Base-by-base conservation (phyloP, 164 flowering plant genomes). In the Piper betle region DNA sequence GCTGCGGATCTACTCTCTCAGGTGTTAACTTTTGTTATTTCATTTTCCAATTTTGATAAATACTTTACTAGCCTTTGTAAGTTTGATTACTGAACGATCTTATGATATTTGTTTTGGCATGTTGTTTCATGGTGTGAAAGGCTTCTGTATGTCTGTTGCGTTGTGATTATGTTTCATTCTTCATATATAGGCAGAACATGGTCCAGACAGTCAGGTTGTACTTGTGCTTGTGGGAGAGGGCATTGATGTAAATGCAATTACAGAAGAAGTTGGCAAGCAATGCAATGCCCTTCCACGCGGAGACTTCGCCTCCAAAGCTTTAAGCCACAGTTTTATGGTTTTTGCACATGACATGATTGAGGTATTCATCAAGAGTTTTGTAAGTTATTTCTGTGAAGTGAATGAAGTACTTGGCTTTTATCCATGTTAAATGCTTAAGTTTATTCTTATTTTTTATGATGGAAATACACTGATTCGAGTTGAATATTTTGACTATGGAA, bases 151-250 rank as follows among this genome's bases (percentile, higher is more conserved):
- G 10, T 13, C 54, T 53, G 55, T 53, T 4, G 2, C 19, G n/a
- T 18, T 13, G 4, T 25, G 12, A 39, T 4, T 10, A 8, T 55
- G 58, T 60, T 11, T 39, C 54, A 68, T 64, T 68, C 58, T 20
- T 46, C 17, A 53, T 59, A 66, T 75, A 68, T 78, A 93, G 99
- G 99, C 97, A 50, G 99, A 93, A 79, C 99, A 93, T 80, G 99
- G 99, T 56, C 99, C 99, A 65, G 97, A 88, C 69, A 90, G 99
- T 73, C 99, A 93, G 72, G 99, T 93, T 67, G 99, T 90, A 72
- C 92, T 93, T 67, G 97, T 90, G 33, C 67, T 90, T 66, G 87
- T 77, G 71, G 99, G 99, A 40, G 92, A 86, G 63, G 87, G 78
- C 66, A 90, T 86, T 39, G 81, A 93, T 77, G 38, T 80, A 61